Base-by-base conservation (phyloP, 140 eudicot genomes). In the Flaveria floridana region DNA sequence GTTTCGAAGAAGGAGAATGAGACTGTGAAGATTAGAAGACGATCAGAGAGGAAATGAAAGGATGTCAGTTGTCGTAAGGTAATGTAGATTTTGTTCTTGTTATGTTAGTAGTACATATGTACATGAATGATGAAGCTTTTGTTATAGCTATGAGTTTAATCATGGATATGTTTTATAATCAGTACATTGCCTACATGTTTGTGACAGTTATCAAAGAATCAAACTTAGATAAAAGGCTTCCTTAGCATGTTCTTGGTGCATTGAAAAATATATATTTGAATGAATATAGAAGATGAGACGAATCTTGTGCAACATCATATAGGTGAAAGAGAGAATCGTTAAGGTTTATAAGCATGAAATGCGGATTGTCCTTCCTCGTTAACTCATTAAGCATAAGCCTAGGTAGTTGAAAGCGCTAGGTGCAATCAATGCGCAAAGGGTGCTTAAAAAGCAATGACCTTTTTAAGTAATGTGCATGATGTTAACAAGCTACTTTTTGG, bases 1-100 rank as follows among this genome's bases (percentile, higher is more conserved):
- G 1, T 82, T 80, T 75, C 74, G 14, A 52, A 76, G 65, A 52
- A 78, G 57, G 79, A 73, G 57, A 42, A 13, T 7, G 78, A 75
- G 56, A 69, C 15, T 5, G 16, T 10, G 5, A 80, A 51, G 62
- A 56, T 3, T 48, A 65, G 66, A 73, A 48, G 56, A 37, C 66
- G 70, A 69, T 2, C 78, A 10, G 71, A 71, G 41, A 48, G 55
- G 73, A 78, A 72, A 58, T 77, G 78, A 81, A 41, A 48, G 18
- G 52, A 47, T 3, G 18, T 78, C 16, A 16, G 21, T 51, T 63
- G 69, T 72, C 78, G 73, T 78, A 51, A 72, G 21, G 12, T 39
- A 41, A 41, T 39, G 39, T 8, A 1, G 39, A 51, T 9, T 52
- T 30, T 6, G 18, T 8, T 58, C 26, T 56, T 68, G 55, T 51